Evolutionary conservation across 1,284 basidiomycete species (phyloP), one percentile per base, ranked within the genome.

Genomic region (Trametes hirsuta): DNA sequence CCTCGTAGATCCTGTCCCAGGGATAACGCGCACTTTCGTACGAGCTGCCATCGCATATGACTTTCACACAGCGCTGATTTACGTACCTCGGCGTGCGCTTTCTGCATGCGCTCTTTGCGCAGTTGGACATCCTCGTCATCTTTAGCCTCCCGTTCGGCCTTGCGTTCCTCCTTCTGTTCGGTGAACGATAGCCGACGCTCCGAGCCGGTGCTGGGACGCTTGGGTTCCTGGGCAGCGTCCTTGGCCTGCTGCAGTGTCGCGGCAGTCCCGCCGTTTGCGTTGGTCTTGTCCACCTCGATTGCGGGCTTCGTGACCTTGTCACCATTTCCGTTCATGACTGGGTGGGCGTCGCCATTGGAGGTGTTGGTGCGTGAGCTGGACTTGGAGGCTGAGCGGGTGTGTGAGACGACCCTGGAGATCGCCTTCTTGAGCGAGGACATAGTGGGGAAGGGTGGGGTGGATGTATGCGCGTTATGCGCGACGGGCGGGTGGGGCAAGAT

Each of bases 31-130:
- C 25, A 21, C 48, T 34, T 39, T 24, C 39, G 47, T 15, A 37
- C 24, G 9, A 11, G 18, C 6, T 21, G 15, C 11, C 10, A 10
- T 22, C n/a, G n/a, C 30, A 30, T 30, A 30, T 30, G 6, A 30
- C 18, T 8, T 9, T 6, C 35, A 14, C 3, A 35, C 5, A 4
- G 46, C 25, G 25, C 4, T n/a, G 1, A 4, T 8, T 5, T 8
- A 76, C 78, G 47, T 68, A 77, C 75, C 67, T 82, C 75, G 48
- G 69, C 68, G 53, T 82, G 81, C 40, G 77, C 77, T 77, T 76
- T 80, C 77, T 67, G 81, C 80, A 64, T 79, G 79, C 54, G 81
- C 79, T 65, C 83, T 76, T 62, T 63, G 9, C 68, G 62, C 42
- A 49, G 25, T 10, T 62, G 59, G 5, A 55, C 45, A 44, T 71